Base-by-base conservation (phyloP, 768 basidiomycete genomes). In the Ramaria sp. region DNA sequence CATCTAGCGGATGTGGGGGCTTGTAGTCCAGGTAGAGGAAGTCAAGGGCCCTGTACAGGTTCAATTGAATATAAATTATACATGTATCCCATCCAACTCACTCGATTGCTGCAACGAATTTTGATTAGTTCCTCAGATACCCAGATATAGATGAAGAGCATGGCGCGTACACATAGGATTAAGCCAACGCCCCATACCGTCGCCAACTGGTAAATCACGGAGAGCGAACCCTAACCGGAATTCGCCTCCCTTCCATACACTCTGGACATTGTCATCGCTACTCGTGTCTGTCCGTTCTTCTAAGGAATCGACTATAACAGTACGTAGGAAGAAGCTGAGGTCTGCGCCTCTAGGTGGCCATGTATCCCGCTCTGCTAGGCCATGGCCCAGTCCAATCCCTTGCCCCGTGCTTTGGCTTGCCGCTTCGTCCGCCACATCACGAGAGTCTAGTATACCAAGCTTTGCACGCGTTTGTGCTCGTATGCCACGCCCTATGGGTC, bases 271-370 rank as follows among this genome's bases (percentile, higher is more conserved):
- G 53, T 27, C 34, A 46, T 31, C 31, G 56, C 60, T 7, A 20
- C 47, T 20, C 22, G 50, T 50, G 49, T 49, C 53, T 11, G 22
- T 51, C 17, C 56, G 31, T 27, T 60, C 65, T 45, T 82, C 82
- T 38, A 90, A 73, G 4, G 88, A 84, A 66, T 91, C 91, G 9
- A 92, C 79, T 62, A 95, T 85, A 7, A 94, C 91, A 0, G 88
- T 86, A 53, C 91, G 71, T 43, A 95, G 71, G 61, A 84, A 82
- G 69, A 86, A 92, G 63, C 88, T 87, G 50, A 95, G 72, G 64
- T 93, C 91, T 2, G 85, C 77, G 5, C 88, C 89, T 17, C 86
- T 84, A 12, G 92, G 92, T 0, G 92, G 92, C 92, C 92, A 95
- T 4, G 76, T 79, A 51, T 82, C 81, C 37, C 84, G 74, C 46